These are phyloP conservation scores for Ophiostoma sp. DNA, from an alignment of 2,329 filamentous ascomycete genomes.

Conservation along the genomic window DNA sequence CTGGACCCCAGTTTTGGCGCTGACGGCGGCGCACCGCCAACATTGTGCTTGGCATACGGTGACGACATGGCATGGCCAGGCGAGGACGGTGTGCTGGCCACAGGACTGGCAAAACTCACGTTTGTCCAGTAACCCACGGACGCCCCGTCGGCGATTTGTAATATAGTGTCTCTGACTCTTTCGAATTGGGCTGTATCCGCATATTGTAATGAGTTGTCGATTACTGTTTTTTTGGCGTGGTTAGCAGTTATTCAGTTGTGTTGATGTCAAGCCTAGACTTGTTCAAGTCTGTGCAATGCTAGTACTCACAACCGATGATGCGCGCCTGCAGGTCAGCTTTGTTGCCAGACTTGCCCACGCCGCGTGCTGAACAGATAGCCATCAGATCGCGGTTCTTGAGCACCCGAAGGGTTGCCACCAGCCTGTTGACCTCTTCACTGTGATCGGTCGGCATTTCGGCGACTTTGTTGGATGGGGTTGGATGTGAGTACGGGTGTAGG, in stretches of 20 bases:
- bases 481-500: background rate
- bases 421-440: slow-evolving; percentile 39
- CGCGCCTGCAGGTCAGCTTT: slow-evolving; percentile 77
- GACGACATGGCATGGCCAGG: slow-evolving; percentile 21
- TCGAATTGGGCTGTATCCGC: slow-evolving; percentile 22
- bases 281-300: background rate
- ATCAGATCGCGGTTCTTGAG: slow-evolving; percentile 63
- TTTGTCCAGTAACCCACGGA: background rate
- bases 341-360: slow-evolving; percentile 71
- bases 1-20: background rate
- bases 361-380: slow-evolving; percentile 68
- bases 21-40: background rate
- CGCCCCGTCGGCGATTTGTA: slow-evolving; percentile 3
- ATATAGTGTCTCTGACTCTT: slow-evolving; percentile 21
- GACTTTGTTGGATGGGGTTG: background rate
- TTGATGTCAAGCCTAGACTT: background rate
- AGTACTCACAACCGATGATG: slow-evolving; percentile 62
- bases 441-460: slow-evolving; percentile 27
- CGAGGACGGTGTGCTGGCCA: slow-evolving; percentile 18
- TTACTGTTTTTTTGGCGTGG: slow-evolving; percentile 20
- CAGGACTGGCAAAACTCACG: background rate
- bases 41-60: slow-evolving; percentile 16
- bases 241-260: background rate
- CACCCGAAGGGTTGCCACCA: slow-evolving; percentile 43
- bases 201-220: slow-evolving; percentile 24